Evolutionary conservation across 2,329 filamentous ascomycete genomes (phyloP).

Genomic region (Exophiala aquamarina): DNA sequence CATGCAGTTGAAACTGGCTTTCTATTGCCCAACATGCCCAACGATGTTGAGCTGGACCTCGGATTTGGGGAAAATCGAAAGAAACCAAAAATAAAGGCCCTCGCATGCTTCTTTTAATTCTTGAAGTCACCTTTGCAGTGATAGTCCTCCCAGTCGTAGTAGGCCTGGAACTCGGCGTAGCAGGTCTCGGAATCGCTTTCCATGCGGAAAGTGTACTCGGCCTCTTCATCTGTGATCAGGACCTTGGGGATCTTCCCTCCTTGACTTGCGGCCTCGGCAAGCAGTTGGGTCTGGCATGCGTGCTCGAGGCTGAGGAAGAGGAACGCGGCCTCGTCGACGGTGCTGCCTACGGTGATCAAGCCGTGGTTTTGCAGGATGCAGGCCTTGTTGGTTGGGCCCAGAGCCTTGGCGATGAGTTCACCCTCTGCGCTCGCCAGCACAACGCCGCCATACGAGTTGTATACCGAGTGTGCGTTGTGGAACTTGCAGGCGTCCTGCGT

Average conservation of each 20-base stretch:
- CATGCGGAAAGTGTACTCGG: slow-evolving; percentile 28
- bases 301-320: slow-evolving; percentile 68
- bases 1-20: too few relatives aligned
- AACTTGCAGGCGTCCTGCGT: slow-evolving; percentile 43
- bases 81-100: too few relatives aligned
- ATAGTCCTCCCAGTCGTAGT: slow-evolving; percentile 31
- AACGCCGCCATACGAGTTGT: slow-evolving; percentile 64
- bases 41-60: too few relatives aligned
- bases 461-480: slow-evolving; percentile 61
- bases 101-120: too few relatives aligned
- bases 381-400: slow-evolving; percentile 60
- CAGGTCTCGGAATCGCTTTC: slow-evolving; percentile 30
- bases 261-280: slow-evolving; percentile 61
- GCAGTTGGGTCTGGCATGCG: slow-evolving; percentile 66
- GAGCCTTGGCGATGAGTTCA: slow-evolving; percentile 59
- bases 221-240: slow-evolving; percentile 49
- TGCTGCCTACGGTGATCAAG: slow-evolving; percentile 67
- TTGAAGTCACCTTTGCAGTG: slow-evolving; percentile 29
- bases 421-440: slow-evolving; percentile 66
- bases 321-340: slow-evolving; percentile 73
- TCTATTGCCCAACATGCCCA: too few relatives aligned
- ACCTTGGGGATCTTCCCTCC: slow-evolving; percentile 53
- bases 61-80: too few relatives aligned
- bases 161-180: slow-evolving; percentile 31
- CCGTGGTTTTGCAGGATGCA: slow-evolving; percentile 72